Conservation (phyloP, 306 rosid species). For the Argentina anserina region DNA sequence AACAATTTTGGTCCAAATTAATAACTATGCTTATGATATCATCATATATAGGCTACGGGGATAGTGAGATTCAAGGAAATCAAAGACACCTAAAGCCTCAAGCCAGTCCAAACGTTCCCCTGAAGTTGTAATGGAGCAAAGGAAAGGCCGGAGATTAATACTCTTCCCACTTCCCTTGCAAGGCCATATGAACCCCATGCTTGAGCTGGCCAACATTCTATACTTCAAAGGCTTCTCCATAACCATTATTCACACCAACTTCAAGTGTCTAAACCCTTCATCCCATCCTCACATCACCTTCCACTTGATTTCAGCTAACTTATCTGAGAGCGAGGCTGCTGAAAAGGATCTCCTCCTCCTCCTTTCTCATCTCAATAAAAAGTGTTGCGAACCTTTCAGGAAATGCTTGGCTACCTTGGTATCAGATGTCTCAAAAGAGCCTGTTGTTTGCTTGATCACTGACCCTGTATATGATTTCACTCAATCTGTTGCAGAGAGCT, state of each 20-base stretch:
- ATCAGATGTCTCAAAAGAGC: not conserved
- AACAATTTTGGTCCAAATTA: too few relatives aligned
- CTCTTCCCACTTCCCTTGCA: conserved; percentile 26
- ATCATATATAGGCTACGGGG: not conserved
- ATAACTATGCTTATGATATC: too few relatives aligned
- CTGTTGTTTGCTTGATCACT: conserved; percentile 42
- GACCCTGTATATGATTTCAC: conserved; percentile 41
- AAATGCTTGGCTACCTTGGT: conserved; percentile 30
- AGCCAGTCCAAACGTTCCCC: not conserved
- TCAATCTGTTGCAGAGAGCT: conserved; percentile 33
- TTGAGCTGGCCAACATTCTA: conserved; percentile 30
- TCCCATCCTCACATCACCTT: conserved; percentile 17
- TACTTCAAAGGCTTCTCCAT: conserved; percentile 27
- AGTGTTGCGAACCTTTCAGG: conserved; percentile 21
- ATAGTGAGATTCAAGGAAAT: not conserved
- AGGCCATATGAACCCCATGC: conserved; percentile 36
- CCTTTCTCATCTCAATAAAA: conserved; percentile 7
- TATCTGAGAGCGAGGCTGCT: not conserved
- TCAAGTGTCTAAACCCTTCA: conserved; percentile 20
- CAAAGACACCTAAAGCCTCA: not conserved
- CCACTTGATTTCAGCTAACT: conserved; percentile 2
- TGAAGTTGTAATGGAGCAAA: not conserved
- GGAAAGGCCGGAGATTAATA: conserved; percentile 5
- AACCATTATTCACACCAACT: conserved; percentile 16
- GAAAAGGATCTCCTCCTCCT: not conserved